These are phyloP conservation scores for Raffaelea ambrosiae DNA, from an alignment of 2,329 filamentous ascomycete genomes.

Conservation along the genomic window DNA sequence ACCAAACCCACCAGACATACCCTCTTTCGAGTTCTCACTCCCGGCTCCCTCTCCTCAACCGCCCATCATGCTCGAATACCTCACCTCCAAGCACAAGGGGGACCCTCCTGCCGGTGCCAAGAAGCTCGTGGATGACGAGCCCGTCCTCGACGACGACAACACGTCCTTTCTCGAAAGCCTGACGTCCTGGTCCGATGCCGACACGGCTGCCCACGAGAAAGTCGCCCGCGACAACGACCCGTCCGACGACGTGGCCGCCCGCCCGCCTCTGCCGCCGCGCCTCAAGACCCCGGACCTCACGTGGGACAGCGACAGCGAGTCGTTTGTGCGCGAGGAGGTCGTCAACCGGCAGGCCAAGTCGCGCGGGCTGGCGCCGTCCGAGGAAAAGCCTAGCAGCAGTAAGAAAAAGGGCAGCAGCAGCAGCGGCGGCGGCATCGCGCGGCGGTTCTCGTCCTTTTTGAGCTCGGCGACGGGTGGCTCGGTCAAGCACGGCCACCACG, in stretches of 20 bases:
- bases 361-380: not conserved
- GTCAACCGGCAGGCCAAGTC: constrained; percentile 8
- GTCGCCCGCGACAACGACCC: constrained; percentile 20
- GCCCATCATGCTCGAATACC: too few species aligned
- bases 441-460: not conserved
- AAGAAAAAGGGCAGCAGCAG: not conserved
- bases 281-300: constrained; percentile 41
- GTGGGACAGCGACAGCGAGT: constrained; percentile 35
- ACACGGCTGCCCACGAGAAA: constrained; percentile 15
- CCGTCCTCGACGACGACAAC: constrained; percentile 47
- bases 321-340: constrained; percentile 17
- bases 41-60: too few species aligned
- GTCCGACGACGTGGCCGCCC: constrained; percentile 32
- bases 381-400: not conserved
- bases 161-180: constrained; percentile 50
- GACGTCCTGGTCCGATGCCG: constrained; percentile 20
- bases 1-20: too few species aligned
- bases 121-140: constrained; percentile 18
- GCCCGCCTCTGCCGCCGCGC: constrained; percentile 48
- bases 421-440: constrained; percentile 14
- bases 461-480: too few species aligned
- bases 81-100: not conserved
- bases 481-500: constrained; percentile 1
- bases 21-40: too few species aligned
- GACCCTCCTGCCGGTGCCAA: not conserved